A percentile compares a stretch with the other conserved stretches of the same genome.
Conservation (phyloP, 2,329 filamentous ascomycete species). For the Fusarium sp. region DNA sequence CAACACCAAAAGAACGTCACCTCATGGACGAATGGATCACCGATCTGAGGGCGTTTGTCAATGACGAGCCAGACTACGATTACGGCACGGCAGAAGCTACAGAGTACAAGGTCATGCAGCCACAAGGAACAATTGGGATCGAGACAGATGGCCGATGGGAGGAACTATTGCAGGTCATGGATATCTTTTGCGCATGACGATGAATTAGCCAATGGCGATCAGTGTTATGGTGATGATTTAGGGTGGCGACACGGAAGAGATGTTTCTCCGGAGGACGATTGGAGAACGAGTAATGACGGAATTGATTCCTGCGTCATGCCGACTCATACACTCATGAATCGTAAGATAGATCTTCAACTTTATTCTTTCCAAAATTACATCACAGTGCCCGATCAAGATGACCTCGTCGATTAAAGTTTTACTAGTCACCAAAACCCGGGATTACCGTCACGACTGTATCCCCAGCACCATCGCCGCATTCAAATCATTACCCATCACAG, state of each 20-base stretch:
- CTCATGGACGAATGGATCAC: conserved; percentile 8
- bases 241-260: neutral
- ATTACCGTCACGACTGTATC: conserved; percentile 28
- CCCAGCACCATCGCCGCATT: conserved; percentile 14
- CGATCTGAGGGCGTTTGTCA: neutral
- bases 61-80: neutral
- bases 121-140: neutral
- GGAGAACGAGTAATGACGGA: neutral
- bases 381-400: neutral
- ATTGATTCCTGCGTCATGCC: neutral
- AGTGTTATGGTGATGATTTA: no score
- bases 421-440: conserved; percentile 25
- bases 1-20: neutral
- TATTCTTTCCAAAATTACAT: neutral
- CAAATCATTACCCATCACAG: conserved; percentile 1
- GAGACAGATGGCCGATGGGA: conserved; percentile 5
- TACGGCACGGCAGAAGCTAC: neutral
- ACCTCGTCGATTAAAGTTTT: conserved; percentile 5
- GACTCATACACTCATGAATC: neutral
- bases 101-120: conserved; percentile 13
- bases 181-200: conserved; percentile 8
- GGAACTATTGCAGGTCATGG: conserved; percentile 13
- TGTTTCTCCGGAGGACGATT: neutral
- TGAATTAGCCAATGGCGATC: neutral
- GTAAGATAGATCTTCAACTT: neutral